Evolutionary conservation across 2,329 filamentous ascomycete genomes (phyloP), one percentile per base, ranked within the genome.

Genomic region (Seiridium cupressi): DNA sequence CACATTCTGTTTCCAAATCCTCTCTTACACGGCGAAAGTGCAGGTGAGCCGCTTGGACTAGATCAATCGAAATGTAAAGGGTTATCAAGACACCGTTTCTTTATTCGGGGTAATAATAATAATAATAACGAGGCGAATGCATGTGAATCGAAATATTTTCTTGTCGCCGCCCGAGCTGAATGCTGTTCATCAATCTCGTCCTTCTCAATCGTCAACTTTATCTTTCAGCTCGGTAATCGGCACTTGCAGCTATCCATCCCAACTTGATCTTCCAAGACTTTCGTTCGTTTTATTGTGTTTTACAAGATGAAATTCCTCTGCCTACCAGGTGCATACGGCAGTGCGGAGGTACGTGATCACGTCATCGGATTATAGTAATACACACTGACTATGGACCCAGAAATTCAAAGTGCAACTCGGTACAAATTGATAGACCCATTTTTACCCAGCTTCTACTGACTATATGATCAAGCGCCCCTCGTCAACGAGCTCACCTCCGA

Each of bases 281-380:
- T 38, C 38, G 10, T 36, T 13, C 18, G 9, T n/a, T 8, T 6
- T 18, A 44, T 11, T 57, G 35, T 48, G 48, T 18, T 13, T 46
- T 59, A 58, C 69, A 77, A 63, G 18, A 85, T 86, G 83, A 82
- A 76, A 66, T 82, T 86, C 57, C 71, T 86, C 38, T 86, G 84
- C 68, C 75, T 86, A 7, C 83, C 83, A 40, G 84, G 84, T 63
- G 81, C 84, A 31, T 86, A 82, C 68, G 83, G 84, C 58, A 86
- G 81, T 73, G 79, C 82, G 55, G 78, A 80, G 63, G 69, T 72
- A 62, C 68, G 68, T 67, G 56, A 55, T 58, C 55, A 57, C 55
- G 55, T 57, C 46, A 58, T 58, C 32, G 55, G 44, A 42, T 31
- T 32, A n/a, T 51, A 36, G 11, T 9, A 18, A 38, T 13, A 42